These are phyloP conservation scores for Cucurbita ficifolia DNA, from an alignment of 306 rosid species.

Conservation along the genomic window DNA sequence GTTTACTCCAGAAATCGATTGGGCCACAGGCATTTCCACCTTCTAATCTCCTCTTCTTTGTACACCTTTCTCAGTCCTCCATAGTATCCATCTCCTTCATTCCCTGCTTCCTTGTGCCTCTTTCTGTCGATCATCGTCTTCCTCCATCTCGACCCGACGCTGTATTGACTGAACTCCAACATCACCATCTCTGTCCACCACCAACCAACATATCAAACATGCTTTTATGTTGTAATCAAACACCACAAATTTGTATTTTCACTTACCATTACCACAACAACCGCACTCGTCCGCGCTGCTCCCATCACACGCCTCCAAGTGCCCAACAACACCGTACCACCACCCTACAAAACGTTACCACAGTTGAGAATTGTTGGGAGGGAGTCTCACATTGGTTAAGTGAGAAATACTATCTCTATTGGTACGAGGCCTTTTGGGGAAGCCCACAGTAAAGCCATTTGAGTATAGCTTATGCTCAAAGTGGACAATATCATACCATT, in stretches of 20 bases:
- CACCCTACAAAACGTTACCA: conserved; percentile 36
- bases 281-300: conserved; percentile 31
- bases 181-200: conserved; percentile 36
- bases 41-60: conserved; percentile 42
- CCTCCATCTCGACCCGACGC: conserved; percentile 70
- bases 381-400: no score
- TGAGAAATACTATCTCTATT: no score
- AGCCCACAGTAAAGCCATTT: no score
- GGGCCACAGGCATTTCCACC: conserved; percentile 73
- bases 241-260: not conserved
- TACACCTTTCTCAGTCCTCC: conserved; percentile 77
- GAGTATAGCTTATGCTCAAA: no score
- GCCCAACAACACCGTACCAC: conserved; percentile 90
- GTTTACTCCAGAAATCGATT: conserved; percentile 30
- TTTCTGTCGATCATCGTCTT: conserved; percentile 43
- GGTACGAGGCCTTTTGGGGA: no score
- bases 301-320: conserved; percentile 48
- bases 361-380: no score
- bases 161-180: conserved; percentile 76
- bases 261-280: conserved; percentile 57
- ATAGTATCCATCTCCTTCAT: conserved; percentile 67
- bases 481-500: no score
- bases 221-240: not conserved
- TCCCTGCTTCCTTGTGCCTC: conserved; percentile 65
- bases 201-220: not conserved